phyloP scores from a whole-genome alignment of 495 filamentous ascomycete genomes.

The Aspergillus heteromorphus region DNA sequence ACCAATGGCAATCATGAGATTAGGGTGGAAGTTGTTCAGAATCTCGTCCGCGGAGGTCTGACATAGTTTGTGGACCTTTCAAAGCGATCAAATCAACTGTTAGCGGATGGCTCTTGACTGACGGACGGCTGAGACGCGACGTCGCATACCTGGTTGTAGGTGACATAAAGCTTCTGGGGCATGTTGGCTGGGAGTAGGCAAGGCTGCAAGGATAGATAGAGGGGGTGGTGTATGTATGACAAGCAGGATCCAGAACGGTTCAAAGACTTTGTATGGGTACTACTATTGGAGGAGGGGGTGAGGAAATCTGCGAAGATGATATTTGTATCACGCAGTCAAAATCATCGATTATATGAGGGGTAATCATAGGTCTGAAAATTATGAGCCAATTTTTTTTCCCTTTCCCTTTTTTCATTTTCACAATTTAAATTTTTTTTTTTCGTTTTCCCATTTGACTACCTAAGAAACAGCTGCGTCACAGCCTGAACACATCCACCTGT shows the following conservation, averaged over 20 bases:
- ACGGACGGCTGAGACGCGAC: background rate
- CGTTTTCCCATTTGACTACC: background rate
- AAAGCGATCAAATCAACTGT: constrained; percentile 13
- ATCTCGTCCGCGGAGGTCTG: constrained; percentile 75
- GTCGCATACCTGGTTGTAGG: constrained; percentile 81
- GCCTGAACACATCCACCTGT: background rate
- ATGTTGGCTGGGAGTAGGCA: constrained; percentile 46
- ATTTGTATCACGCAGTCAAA: background rate
- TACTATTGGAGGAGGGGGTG: background rate
- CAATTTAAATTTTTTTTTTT: background rate
- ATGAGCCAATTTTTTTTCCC: background rate
- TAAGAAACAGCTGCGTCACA: background rate
- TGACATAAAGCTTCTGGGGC: constrained; percentile 88
- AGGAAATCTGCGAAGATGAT: background rate
- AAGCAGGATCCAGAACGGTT: background rate
- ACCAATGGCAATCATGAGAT: constrained; percentile 98
- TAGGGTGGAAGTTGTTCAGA: constrained; percentile 77
- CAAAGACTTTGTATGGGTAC: background rate
- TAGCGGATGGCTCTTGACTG: constrained; percentile 11
- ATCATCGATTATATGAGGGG: background rate
- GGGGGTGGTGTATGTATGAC: background rate
- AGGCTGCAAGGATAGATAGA: background rate
- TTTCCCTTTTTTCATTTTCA: no score
- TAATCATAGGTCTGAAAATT: background rate
- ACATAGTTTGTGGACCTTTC: constrained; percentile 93